Conservation (phyloP, 116 monocot genomes). For the Trichopus zeylanicus region DNA sequence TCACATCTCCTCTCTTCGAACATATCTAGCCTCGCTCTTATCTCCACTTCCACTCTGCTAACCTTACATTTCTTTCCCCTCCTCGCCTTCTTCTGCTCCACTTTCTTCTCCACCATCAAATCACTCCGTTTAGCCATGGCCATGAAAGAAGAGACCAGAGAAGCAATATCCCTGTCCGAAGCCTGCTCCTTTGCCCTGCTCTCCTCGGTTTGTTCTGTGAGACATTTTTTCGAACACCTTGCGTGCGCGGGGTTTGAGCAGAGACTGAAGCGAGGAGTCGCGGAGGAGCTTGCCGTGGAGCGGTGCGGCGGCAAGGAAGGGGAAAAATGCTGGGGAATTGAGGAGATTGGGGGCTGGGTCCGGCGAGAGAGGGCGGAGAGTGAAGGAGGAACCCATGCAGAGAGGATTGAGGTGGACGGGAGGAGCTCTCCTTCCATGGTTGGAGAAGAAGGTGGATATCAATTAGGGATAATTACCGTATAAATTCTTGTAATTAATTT, state of each 20-base stretch:
- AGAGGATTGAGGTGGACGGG: too few species aligned
- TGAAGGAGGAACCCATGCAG: too few species aligned
- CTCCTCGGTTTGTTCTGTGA: slow-evolving; percentile 9
- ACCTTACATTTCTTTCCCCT: slow-evolving; percentile 23
- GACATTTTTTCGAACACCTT: slow-evolving; percentile 23
- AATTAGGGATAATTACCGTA: too few species aligned
- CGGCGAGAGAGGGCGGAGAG: not conserved
- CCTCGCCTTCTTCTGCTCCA: slow-evolving; percentile 8
- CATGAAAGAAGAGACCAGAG: slow-evolving; percentile 4
- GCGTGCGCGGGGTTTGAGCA: not conserved
- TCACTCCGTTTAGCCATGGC: slow-evolving; percentile 1
- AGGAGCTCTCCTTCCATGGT: too few species aligned
- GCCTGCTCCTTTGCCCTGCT: not conserved
- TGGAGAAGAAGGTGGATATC: too few species aligned
- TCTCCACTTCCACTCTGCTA: slow-evolving; percentile 11
- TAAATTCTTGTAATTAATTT: too few species aligned
- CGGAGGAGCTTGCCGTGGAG: too few species aligned
- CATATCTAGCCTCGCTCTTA: slow-evolving; percentile 57
- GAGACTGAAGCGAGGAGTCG: not conserved
- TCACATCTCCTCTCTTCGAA: slow-evolving; percentile 74
- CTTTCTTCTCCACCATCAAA: not conserved
- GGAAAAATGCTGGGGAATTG: too few species aligned
- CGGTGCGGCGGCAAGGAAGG: too few species aligned
- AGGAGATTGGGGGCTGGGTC: not conserved
- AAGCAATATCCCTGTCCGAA: not conserved